Percentiles rank a stretch among this genome's conserved stretches.
Evolutionary conservation across 1,284 basidiomycete genomes (phyloP).

Genomic region (Crocinoboletus sp.): DNA sequence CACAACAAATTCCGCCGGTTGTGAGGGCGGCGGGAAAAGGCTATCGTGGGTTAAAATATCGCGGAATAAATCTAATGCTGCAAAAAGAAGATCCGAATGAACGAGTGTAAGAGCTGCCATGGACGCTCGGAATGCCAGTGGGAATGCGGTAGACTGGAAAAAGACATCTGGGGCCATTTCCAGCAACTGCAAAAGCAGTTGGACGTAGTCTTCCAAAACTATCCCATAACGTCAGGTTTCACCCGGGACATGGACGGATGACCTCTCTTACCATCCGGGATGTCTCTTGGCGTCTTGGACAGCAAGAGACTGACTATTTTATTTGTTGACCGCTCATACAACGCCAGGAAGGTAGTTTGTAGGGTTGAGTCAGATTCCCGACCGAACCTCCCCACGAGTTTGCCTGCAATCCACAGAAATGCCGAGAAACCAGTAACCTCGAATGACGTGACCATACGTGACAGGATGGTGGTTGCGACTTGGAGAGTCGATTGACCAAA

Average conservation of each 20-base stretch:
- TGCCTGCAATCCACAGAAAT: conserved; percentile 94
- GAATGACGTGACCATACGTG: conserved; percentile 76
- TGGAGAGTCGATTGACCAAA: conserved; percentile 70
- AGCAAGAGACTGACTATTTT: conserved; percentile 68
- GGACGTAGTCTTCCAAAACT: conserved; percentile 97
- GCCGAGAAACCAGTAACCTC: conserved; percentile 81
- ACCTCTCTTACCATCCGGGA: conserved; percentile 71
- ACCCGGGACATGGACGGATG: background rate
- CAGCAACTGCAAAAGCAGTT: conserved; percentile 71
- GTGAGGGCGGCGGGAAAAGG: conserved; percentile 41
- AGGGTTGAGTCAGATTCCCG: conserved; percentile 52
- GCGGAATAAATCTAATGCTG: conserved; percentile 78
- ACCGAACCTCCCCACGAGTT: conserved; percentile 73
- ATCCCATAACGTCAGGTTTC: conserved; percentile 1
- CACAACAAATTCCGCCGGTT: conserved; percentile 57
- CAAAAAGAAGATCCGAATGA: conserved; percentile 76
- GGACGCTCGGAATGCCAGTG: conserved; percentile 68
- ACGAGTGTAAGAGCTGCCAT: conserved; percentile 78
- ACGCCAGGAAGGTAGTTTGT: conserved; percentile 52
- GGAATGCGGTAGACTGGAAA: conserved; percentile 73
- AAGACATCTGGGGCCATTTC: conserved; percentile 71
- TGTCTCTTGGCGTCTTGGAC: conserved; percentile 59
- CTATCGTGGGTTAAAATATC: conserved; percentile 71
- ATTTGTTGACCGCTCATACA: conserved; percentile 74
- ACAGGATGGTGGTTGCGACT: conserved; percentile 68